Percentiles rank a stretch among this genome's conserved stretches.
Evolutionary conservation across 2,329 filamentous ascomycete species (phyloP).

Genomic region (Arthrobotrys sphaeroides): DNA sequence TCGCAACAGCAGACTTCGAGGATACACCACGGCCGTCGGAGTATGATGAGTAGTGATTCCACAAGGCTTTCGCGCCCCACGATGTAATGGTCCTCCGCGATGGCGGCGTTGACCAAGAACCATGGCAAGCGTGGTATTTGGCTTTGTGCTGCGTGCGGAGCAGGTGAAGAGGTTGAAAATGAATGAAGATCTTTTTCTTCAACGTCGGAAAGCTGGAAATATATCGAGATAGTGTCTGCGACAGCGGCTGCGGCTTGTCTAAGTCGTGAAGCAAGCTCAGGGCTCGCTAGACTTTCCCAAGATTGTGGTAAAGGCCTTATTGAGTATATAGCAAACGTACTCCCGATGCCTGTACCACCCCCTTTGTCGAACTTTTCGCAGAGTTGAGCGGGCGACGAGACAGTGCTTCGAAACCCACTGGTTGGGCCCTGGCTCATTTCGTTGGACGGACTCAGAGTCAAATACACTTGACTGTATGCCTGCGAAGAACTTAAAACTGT

Average conservation of each 20-base stretch:
- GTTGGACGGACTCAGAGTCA: not conserved
- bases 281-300: constrained; percentile 3
- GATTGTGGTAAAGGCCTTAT: constrained; percentile 7
- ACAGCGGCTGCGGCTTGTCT: constrained; percentile 1
- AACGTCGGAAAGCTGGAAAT: constrained; percentile 5
- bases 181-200: constrained; percentile 22
- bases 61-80: constrained; percentile 7
- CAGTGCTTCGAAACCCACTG: not conserved
- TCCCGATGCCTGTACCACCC: constrained; percentile 13
- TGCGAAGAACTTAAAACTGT: too few relatives aligned
- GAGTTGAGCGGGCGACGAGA: constrained; percentile 28
- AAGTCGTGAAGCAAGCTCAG: not conserved
- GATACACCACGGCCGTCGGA: constrained; percentile 41
- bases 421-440: constrained; percentile 8
- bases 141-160: not conserved
- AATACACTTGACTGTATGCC: not conserved
- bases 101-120: constrained; percentile 43
- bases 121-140: constrained; percentile 22
- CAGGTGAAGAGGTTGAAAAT: constrained; percentile 18
- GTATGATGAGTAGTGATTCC: constrained; percentile 26
- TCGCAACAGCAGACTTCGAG: constrained; percentile 42
- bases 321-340: constrained; percentile 40
- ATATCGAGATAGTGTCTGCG: constrained; percentile 23
- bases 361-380: constrained; percentile 47
- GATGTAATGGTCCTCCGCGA: constrained; percentile 16